Evolutionary conservation across 306 rosid species (phyloP).

Genomic region (Neltuma alba): DNA sequence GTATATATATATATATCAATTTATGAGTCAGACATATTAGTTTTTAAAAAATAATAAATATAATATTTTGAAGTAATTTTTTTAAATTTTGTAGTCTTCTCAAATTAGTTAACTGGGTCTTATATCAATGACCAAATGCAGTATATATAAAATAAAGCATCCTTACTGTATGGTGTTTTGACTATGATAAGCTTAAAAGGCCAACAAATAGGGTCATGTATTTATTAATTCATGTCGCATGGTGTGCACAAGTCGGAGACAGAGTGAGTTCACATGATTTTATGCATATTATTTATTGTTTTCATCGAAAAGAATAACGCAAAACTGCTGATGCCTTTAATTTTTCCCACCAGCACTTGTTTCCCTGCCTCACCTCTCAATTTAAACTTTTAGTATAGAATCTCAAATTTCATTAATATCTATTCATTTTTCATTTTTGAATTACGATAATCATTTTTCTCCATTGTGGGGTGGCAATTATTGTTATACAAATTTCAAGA

Average conservation of each 20-base stretch:
- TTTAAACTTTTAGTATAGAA: background rate
- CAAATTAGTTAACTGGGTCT: no score
- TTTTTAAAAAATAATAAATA: no score
- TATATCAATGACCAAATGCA: no score
- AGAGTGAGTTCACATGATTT: slow-evolving; percentile 33
- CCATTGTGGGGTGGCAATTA: background rate
- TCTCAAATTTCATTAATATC: background rate
- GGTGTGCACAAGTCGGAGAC: background rate
- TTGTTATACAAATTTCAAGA: background rate
- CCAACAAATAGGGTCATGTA: background rate
- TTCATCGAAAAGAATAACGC: slow-evolving; percentile 20
- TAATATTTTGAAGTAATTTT: no score
- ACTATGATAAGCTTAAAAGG: background rate
- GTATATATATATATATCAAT: no score
- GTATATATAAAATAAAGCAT: no score
- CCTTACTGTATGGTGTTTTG: no score
- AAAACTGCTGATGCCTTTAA: slow-evolving; percentile 19
- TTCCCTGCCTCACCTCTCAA: background rate
- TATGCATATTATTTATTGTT: slow-evolving; percentile 23
- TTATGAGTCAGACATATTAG: no score
- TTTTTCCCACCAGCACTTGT: slow-evolving; percentile 10
- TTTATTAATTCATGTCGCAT: slow-evolving; percentile 27
- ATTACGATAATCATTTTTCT: background rate
- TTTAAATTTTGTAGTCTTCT: no score
- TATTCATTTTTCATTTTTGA: background rate